Evolutionary conservation across 257 asterid species (phyloP).

Genomic region (Petunia secreta): DNA sequence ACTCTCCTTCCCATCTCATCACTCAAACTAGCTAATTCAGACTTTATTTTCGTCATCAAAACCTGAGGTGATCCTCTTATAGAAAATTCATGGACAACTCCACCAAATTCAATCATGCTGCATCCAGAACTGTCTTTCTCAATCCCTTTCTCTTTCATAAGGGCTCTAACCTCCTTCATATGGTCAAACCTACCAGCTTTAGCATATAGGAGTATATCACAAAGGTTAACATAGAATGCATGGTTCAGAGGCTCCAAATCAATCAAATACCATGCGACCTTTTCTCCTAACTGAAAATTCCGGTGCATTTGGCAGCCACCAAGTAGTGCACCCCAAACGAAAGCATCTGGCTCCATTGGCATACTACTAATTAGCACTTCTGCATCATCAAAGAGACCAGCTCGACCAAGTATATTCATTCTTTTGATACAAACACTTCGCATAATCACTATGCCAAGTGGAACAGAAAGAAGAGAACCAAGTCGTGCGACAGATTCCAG

Average conservation of each 20-base stretch:
- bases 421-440: too few relatives aligned
- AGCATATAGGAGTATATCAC: constrained; percentile 56
- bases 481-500: not conserved
- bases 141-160: constrained; percentile 57
- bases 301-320: constrained; percentile 83
- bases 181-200: constrained; percentile 66
- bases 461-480: not conserved
- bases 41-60: constrained; percentile 42
- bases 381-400: constrained; percentile 73
- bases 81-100: constrained; percentile 61
- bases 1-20: constrained; percentile 52
- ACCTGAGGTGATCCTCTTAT: constrained; percentile 58
- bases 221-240: constrained; percentile 65
- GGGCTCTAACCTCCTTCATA: constrained; percentile 50
- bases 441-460: not conserved
- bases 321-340: constrained; percentile 81
- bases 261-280: constrained; percentile 57
- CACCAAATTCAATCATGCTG: constrained; percentile 70
- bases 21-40: constrained; percentile 43
- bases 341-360: constrained; percentile 77
- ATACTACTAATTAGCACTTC: constrained; percentile 58
- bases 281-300: constrained; percentile 64
- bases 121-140: constrained; percentile 67
- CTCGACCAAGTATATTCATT: constrained; percentile 58
- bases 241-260: constrained; percentile 65